Conservation (phyloP, 371 early-diverging fungal species). For the Mortierella sp. region DNA sequence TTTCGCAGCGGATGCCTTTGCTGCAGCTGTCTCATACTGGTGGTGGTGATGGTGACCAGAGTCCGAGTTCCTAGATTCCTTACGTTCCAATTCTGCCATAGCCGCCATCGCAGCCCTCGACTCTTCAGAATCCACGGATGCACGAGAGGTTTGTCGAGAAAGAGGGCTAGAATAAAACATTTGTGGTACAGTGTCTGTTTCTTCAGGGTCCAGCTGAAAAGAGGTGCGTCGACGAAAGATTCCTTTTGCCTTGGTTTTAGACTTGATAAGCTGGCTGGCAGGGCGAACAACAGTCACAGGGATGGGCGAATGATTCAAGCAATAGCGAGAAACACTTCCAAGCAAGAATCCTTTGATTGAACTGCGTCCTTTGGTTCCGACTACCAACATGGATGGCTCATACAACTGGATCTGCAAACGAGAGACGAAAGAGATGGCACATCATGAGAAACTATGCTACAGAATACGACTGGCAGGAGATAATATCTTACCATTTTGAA, state of each 20-base stretch:
- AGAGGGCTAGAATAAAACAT: constrained; percentile 38
- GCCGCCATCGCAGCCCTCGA: background rate
- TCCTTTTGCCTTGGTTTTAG: constrained; percentile 56
- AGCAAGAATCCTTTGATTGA: constrained; percentile 68
- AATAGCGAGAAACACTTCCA: constrained; percentile 69
- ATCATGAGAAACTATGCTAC: background rate
- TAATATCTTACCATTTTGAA: too few relatives aligned
- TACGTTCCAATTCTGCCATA: constrained; percentile 24
- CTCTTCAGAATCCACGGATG: constrained; percentile 15
- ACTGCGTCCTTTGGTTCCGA: constrained; percentile 70
- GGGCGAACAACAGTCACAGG: constrained; percentile 72
- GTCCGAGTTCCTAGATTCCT: constrained; percentile 27
- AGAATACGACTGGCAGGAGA: background rate
- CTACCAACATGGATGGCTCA: constrained; percentile 69
- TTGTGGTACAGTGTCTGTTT: constrained; percentile 8
- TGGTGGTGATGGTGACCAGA: constrained; percentile 3
- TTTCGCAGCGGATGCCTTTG: constrained; percentile 35
- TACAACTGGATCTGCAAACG: constrained; percentile 49
- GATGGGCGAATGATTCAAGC: constrained; percentile 69
- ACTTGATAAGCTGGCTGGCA: constrained; percentile 63
- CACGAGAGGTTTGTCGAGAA: constrained; percentile 37
- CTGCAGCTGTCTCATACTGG: constrained; percentile 15
- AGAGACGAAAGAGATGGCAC: background rate
- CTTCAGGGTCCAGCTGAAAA: constrained; percentile 12
- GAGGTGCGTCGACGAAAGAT: constrained; percentile 45